Evolutionary conservation across 306 rosid species (phyloP), one percentile per base, ranked within the genome.

Genomic region (Sindora glabra): DNA sequence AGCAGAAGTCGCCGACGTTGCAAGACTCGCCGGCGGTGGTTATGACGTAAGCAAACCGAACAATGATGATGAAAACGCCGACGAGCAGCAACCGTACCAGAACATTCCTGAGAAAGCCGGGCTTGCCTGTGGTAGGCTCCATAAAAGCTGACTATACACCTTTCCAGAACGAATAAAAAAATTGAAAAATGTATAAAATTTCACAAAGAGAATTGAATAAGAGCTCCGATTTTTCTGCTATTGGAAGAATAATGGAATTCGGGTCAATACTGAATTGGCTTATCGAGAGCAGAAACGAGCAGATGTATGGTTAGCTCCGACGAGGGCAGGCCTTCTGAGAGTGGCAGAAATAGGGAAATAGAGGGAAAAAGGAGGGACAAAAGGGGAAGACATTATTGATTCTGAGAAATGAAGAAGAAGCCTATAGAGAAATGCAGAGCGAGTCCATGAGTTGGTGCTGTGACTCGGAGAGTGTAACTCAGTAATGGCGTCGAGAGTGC

Each of bases 291-390:
- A 86, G 77, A 92, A 92, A 14, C 98, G 81, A 36, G 98, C 78
- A 40, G 95, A 83, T 64, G 96, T 92, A 74, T 88, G 98, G 78
- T 92, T 92, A 4, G 90, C 88, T 48, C 98, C 98, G 82, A 92
- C 44, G 12, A 92, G 56, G 52, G 82, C 21, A 40, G 74, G 56
- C 18, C 60, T 68, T 19, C 71, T 13, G 8, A 51, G 50, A 26
- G 41, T 38, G 77, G 62, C 29, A 15, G 21, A 23, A 59, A 72
- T 50, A 39, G 72, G 73, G 41, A 61, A 87, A 76, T 67, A 44
- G 79, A 64, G 56, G 39, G 51, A 15, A 37, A 36, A 45, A 23
- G 3, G 26, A 70, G 65, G 80, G 68, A 69, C 36, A 67, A 83
- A 73, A 76, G 52, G 65, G 70, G 74, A 78, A 76, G 19, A 36